Conservation (phyloP, 225 moss, liverwort and hornwort genomes). For the Polytrichum commune region DNA sequence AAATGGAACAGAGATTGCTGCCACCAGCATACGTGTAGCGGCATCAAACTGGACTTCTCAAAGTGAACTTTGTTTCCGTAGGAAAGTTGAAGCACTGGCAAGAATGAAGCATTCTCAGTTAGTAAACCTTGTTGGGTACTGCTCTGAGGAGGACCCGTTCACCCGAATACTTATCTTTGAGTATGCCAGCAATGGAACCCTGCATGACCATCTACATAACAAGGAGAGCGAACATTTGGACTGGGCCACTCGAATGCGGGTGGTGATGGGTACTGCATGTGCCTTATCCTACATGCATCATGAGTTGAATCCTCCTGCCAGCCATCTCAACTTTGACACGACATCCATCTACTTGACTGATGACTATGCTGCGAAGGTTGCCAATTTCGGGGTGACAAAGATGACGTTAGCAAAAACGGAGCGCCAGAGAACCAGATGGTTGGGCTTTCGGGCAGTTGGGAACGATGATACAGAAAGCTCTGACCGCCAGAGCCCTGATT, state of each 20-base stretch:
- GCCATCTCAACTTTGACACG: constrained; percentile 49
- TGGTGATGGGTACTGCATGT: constrained; percentile 56
- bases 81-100: constrained; percentile 55
- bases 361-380: constrained; percentile 49
- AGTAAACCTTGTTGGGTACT: constrained; percentile 61
- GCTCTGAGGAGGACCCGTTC: constrained; percentile 55
- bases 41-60: constrained; percentile 33
- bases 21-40: constrained; percentile 40
- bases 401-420: constrained; percentile 11
- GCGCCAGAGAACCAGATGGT: constrained; percentile 21
- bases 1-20: constrained; percentile 58
- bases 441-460: constrained; percentile 18
- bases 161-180: constrained; percentile 68
- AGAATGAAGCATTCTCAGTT: constrained; percentile 61
- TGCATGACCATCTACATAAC: constrained; percentile 55
- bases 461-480: constrained; percentile 31
- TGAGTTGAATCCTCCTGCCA: constrained; percentile 41
- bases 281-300: constrained; percentile 67
- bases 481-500: constrained; percentile 20
- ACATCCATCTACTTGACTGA: constrained; percentile 53
- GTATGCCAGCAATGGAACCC: constrained; percentile 63
- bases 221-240: constrained; percentile 43
- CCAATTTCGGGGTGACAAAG: constrained; percentile 36
- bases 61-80: constrained; percentile 48
- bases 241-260: constrained; percentile 56